Evolutionary conservation across 805 yeast genomes (phyloP).

Genomic region (Wickerhamiella kurtzmanii): DNA sequence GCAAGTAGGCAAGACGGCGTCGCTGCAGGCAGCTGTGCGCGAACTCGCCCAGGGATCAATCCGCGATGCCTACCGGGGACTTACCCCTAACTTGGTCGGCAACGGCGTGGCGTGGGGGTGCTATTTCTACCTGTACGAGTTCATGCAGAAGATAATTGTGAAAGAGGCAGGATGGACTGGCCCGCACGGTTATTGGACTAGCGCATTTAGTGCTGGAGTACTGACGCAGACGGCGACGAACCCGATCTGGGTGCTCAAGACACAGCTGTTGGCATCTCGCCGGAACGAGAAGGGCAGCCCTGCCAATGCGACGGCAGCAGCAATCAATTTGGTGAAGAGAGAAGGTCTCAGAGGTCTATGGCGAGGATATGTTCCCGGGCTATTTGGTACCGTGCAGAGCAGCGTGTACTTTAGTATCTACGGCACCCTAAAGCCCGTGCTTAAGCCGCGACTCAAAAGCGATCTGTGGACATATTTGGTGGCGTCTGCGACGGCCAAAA

Average conservation of each 20-base stretch:
- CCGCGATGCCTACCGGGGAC: slow-evolving; percentile 53
- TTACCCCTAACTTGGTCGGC: slow-evolving; percentile 68
- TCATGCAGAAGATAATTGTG: slow-evolving; percentile 7
- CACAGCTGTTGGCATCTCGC: slow-evolving; percentile 57
- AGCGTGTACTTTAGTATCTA: slow-evolving; percentile 79
- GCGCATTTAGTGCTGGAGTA: slow-evolving; percentile 59
- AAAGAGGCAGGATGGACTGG: slow-evolving; percentile 2
- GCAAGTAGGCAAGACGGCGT: slow-evolving; percentile 39
- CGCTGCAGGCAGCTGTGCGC: slow-evolving; percentile 6
- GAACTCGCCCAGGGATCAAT: slow-evolving; percentile 7
- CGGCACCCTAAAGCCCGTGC: slow-evolving; percentile 49
- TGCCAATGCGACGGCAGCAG: slow-evolving; percentile 43
- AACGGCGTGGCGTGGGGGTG: slow-evolving; percentile 81
- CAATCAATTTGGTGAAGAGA: slow-evolving; percentile 31
- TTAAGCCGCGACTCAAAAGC: slow-evolving; percentile 3
- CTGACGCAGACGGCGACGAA: slow-evolving; percentile 67
- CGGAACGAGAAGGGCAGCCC: slow-evolving; percentile 35
- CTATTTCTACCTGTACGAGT: slow-evolving; percentile 65
- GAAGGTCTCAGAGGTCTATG: slow-evolving; percentile 57
- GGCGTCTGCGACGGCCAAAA: slow-evolving; percentile 57
- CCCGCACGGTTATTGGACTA: slow-evolving; percentile 27
- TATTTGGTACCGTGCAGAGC: slow-evolving; percentile 78
- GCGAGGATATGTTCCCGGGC: slow-evolving; percentile 61
- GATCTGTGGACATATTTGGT: slow-evolving; percentile 37
- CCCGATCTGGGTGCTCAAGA: slow-evolving; percentile 92